Base-by-base conservation (phyloP, 371 early-diverging fungal species). In the Dentiscutata heterogama region DNA sequence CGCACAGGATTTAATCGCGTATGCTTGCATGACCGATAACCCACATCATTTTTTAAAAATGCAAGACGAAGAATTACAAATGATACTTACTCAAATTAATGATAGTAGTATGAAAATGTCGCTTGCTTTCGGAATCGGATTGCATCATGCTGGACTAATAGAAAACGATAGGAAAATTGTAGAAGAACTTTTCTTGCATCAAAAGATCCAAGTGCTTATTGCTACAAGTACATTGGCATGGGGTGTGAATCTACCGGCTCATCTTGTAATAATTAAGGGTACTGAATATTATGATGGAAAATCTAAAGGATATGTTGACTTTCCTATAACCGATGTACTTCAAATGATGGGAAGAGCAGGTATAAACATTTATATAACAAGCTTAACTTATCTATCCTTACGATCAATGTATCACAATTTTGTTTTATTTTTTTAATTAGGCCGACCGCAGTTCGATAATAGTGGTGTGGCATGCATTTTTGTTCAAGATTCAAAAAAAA, bases 321-420 rank as follows among this genome's bases (percentile, higher is more conserved):
- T 94, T 83, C 98, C 97, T 0, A 95, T 98, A 74, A 97, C 98
- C 5, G 97, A 98, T 85, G 94, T 99, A 4, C 87, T 99, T 74
- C 99, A 99, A 85, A 99, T 99, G 97, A 97, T 99, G 93, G 99
- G 99, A 35, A 95, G 99, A 83, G 99, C 99, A 3, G 99, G 89
- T 85, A 75, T 58, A 61, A 42, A 22, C 11, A 25, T 5, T 42
- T 77, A 80, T 54, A 14, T 77, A 68, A 27, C 31, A 14, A 4
- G 53, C 29, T 18, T 13, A 11, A 42, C 22, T 1, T 58, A 58
- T 58, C 18, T 58, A 56, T 29, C 2, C 8, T 58, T 58, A 2
- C 3, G 3, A 58, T 58, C 27, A 25, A 27, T 29, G 18, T 25
- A 39, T 67, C 2, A 67, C 31, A 18, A 25, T 67, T 67, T 39